Percentiles rank a stretch among this genome's conserved stretches.
Conservation (phyloP, 1,139 yeast genomes). For the Candida buenavistaensis region DNA sequence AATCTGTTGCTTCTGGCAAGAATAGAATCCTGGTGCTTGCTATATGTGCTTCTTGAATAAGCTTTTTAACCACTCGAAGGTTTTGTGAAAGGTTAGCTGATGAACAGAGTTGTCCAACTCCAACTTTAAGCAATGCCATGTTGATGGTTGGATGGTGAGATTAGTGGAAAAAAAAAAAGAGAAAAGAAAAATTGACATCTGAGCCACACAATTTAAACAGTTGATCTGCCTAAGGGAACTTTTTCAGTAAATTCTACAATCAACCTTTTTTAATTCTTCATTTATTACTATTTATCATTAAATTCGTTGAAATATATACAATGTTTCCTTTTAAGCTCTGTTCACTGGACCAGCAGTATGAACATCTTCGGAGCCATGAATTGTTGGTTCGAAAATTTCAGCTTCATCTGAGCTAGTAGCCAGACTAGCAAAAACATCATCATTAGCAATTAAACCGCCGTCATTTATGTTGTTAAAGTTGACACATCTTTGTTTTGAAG, state of each 20-base stretch:
- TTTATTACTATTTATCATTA: not conserved
- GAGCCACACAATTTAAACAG: no score
- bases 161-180: not conserved
- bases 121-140: slow-evolving; percentile 39
- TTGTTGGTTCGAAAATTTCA: slow-evolving; percentile 40
- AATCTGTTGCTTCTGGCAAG: slow-evolving; percentile 93
- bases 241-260: no score
- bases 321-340: slow-evolving; percentile 15
- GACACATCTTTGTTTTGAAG: slow-evolving; percentile 40
- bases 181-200: no score
- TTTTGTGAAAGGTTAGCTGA: slow-evolving; percentile 62
- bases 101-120: slow-evolving; percentile 87
- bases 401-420: slow-evolving; percentile 17
- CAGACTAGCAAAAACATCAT: slow-evolving; percentile 25
- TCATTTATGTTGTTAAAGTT: slow-evolving; percentile 38
- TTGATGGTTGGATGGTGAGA: not conserved
- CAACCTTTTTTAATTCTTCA: no score
- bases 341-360: slow-evolving; percentile 50
- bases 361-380: slow-evolving; percentile 43
- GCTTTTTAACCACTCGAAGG: slow-evolving; percentile 53
- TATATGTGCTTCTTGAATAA: slow-evolving; percentile 63
- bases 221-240: no score
- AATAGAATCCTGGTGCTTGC: slow-evolving; percentile 66
- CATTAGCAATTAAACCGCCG: slow-evolving; percentile 36
- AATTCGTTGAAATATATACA: slow-evolving; percentile 2